Evolutionary conservation across 148 eudicot genomes (phyloP), one percentile per base, ranked within the genome.

Genomic region (Fagopyrum tataricum): DNA sequence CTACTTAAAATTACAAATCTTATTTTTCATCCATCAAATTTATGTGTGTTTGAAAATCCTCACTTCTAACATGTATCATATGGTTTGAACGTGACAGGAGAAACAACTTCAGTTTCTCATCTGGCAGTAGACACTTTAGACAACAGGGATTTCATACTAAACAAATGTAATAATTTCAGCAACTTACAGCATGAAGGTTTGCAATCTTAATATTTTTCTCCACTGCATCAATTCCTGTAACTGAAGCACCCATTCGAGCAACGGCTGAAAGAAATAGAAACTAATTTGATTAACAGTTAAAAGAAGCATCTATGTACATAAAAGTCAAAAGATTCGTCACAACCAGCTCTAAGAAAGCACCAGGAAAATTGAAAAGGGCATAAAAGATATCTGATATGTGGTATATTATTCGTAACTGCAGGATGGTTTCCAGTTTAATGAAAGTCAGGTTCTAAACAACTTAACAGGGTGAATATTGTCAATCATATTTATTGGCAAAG

Each of bases 201-300:
- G 98, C 98, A 78, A 94, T 88, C 76, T 85, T 88, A 80, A 94
- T 85, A 77, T 94, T 94, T 80, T 89, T 89, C 73, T 94, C 98
- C 79, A 89, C 91, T 66, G 91, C 97, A 81, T 94, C 98, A 73
- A 94, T 67, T 73, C 97, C 98, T 14, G 82, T 94, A 39, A 94
- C 98, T 48, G 84, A 75, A 78, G 98, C 98, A 76, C 98, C 98
- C 97, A 94, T 84, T 18, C 97, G 92, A 75, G 98, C 96, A 94
- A 84, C 75, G 98, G 96, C 98, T 94, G 84, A 77, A 72, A 68
- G 44, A 41, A 68, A 68, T 41, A 41, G 67, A 59, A 2, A 61
- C 17, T 4, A 61, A 24, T 23, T 59, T 61, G 40, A 4, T 11
- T 10, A 61, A 26, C 26, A 7, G 15, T 26, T 26, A 26, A 24